Percentiles rank a stretch among this genome's conserved stretches.
These are phyloP conservation scores for Neocatenulostroma microsporum DNA, from an alignment of 2,329 filamentous ascomycete species.

Conservation along the genomic window DNA sequence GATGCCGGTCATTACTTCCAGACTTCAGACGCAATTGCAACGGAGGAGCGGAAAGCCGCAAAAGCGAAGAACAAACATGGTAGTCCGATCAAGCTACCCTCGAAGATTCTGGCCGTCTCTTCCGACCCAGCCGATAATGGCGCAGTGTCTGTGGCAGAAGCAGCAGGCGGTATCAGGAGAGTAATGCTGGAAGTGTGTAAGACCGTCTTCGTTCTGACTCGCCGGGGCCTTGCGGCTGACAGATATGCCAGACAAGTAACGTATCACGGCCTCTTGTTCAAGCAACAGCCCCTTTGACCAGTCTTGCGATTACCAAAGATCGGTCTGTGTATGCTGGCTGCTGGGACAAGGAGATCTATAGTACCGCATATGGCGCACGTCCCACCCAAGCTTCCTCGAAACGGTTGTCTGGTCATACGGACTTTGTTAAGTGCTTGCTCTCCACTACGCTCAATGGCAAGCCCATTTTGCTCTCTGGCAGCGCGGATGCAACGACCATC, in stretches of 20 bases:
- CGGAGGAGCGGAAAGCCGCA: conserved; percentile 56
- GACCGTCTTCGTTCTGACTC: conserved; percentile 12
- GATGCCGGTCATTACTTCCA: conserved; percentile 85
- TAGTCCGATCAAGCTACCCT: conserved; percentile 68
- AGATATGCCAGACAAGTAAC: conserved; percentile 41
- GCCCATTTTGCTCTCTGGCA: conserved; percentile 44
- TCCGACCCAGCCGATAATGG: conserved; percentile 57
- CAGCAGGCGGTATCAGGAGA: conserved; percentile 68
- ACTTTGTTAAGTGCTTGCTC: conserved; percentile 82
- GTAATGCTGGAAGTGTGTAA: conserved; percentile 67
- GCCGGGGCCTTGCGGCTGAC: too few relatives aligned
- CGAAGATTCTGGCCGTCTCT: conserved; percentile 73
- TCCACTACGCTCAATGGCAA: conserved; percentile 54
- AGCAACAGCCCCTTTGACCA: conserved; percentile 71
- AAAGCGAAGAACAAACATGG: conserved; percentile 78
- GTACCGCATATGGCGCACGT: too few relatives aligned
- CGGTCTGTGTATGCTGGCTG: conserved; percentile 71
- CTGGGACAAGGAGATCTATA: conserved; percentile 88
- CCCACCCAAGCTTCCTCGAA: too few relatives aligned
- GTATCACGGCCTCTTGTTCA: conserved; percentile 55
- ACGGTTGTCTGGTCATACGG: conserved; percentile 57
- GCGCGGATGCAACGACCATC: conserved; percentile 46
- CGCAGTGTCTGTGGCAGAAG: conserved; percentile 72
- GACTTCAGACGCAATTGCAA: conserved; percentile 56
- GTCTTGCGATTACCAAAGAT: conserved; percentile 51